Conservation (phyloP, 768 basidiomycete species). For the Hericium erinaceus region DNA sequence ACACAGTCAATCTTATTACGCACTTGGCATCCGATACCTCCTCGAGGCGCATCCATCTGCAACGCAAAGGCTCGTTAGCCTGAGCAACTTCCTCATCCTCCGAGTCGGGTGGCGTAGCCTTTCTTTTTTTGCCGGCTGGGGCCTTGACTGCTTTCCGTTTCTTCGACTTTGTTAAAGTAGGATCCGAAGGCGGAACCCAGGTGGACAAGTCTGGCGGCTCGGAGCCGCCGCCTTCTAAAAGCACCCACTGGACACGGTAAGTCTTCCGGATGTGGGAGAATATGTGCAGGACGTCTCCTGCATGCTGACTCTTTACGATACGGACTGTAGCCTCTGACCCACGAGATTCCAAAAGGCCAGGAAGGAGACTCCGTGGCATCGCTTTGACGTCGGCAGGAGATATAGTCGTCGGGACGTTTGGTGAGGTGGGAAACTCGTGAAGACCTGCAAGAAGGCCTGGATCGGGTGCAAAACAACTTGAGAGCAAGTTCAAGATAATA, state of each 20-base stretch:
- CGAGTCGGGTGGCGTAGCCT: constrained; percentile 1
- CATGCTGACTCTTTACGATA: constrained; percentile 39
- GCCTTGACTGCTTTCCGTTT: constrained; percentile 7
- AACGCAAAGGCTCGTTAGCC: constrained; percentile 9
- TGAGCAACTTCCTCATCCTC: constrained; percentile 8
- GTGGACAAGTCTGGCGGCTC: constrained; percentile 29
- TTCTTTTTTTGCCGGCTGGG: constrained; percentile 5
- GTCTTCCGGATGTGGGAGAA: constrained; percentile 91
- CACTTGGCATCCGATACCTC: constrained; percentile 57
- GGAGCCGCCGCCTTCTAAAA: constrained; percentile 45
- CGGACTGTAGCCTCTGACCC: constrained; percentile 11
- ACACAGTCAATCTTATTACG: constrained; percentile 18
- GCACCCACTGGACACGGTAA: constrained; percentile 65
- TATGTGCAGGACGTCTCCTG: constrained; percentile 64
- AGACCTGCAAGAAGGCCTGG: constrained; percentile 85
- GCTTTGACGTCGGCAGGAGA: constrained; percentile 24
- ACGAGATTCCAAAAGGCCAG: constrained; percentile 25
- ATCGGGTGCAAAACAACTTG: constrained; percentile 1
- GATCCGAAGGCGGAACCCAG: not conserved
- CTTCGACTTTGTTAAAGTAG: constrained; percentile 3
- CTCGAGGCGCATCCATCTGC: constrained; percentile 44
- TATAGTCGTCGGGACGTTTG: constrained; percentile 41
- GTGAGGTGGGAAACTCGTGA: constrained; percentile 72
- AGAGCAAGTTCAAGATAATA: not conserved
- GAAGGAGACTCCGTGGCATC: constrained; percentile 29